Conservation (phyloP, 1,284 basidiomycete genomes). For the Microbotryum saponariae region DNA sequence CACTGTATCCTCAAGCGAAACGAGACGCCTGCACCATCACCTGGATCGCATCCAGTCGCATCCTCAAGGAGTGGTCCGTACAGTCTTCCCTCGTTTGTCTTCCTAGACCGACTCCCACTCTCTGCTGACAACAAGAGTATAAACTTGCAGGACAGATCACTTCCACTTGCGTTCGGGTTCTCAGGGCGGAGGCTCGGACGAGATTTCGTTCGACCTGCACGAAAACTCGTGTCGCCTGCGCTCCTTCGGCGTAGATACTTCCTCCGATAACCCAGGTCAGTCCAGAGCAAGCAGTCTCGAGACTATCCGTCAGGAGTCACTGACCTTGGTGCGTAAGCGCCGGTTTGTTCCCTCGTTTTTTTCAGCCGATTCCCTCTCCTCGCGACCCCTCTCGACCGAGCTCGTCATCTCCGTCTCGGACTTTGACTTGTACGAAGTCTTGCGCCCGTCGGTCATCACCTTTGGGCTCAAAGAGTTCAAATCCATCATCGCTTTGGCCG, state of each 20-base stretch:
- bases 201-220: conserved; percentile 28
- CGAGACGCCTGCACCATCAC: conserved; percentile 5
- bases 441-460: conserved; percentile 13
- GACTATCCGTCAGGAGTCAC: neutral
- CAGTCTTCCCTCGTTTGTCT: neutral
- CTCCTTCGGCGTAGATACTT: conserved; percentile 10
- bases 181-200: conserved; percentile 13
- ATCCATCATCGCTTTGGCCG: conserved; percentile 27
- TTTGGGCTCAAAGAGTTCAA: conserved; percentile 30
- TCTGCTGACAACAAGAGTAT: neutral
- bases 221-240: conserved; percentile 13
- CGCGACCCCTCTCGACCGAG: conserved; percentile 23
- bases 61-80: conserved; percentile 24
- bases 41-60: conserved; percentile 22
- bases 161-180: conserved; percentile 19
- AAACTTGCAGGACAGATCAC: conserved; percentile 22
- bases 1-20: conserved; percentile 20
- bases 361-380: conserved; percentile 6
- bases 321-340: neutral
- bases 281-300: neutral
- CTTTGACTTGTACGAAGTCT: conserved; percentile 25
- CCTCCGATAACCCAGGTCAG: neutral
- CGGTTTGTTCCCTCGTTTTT: neutral
- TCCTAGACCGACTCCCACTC: neutral
- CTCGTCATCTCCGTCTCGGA: conserved; percentile 20